Evolutionary conservation across 1,284 basidiomycete species (phyloP), one percentile per base, ranked within the genome.

Genomic region (Leccinum subrobustum): DNA sequence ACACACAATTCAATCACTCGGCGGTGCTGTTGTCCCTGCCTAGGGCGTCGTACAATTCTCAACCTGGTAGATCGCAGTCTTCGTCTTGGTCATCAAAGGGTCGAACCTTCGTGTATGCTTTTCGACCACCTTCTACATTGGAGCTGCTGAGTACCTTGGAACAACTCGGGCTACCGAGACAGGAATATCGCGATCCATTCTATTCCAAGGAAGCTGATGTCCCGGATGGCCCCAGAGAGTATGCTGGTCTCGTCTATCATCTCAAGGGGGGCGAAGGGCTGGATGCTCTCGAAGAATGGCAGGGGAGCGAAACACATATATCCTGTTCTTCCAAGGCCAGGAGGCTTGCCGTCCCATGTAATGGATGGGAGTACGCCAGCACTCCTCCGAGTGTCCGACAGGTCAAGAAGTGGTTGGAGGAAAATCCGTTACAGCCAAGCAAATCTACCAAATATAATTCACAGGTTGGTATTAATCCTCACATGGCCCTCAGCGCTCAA

Each of bases 351-450:
- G 53, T 25, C 9, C 31, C 63, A 18, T 63, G 60, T 37, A 39
- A 61, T 35, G 91, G 90, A 2, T 96, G 93, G 93, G 93, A 95
- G 68, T 94, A 87, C 73, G 87, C 85, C 0, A 76, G 80, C 47
- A 69, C 71, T 50, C 90, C 93, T 0, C 93, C 93, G 0, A 83
- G 80, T 51, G 67, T 74, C 14, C 78, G 73, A 56, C 76, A 85
- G 68, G 77, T 81, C 9, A 79, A 79, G 37, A 78, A 73, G 55
- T 91, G 88, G 83, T 67, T 90, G 23, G 63, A 64, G 6, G 66
- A 69, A 39, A 65, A 75, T 42, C 70, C 70, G 47, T 63, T 61
- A 8, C 65, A 64, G 31, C 44, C 37, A 14, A 52, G 31, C 39
- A 63, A 61, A 56, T 63, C 60, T 31, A 58, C 58, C 18, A 55